Conservation (phyloP, 257 asterid species). For the Apocynum venetum region DNA sequence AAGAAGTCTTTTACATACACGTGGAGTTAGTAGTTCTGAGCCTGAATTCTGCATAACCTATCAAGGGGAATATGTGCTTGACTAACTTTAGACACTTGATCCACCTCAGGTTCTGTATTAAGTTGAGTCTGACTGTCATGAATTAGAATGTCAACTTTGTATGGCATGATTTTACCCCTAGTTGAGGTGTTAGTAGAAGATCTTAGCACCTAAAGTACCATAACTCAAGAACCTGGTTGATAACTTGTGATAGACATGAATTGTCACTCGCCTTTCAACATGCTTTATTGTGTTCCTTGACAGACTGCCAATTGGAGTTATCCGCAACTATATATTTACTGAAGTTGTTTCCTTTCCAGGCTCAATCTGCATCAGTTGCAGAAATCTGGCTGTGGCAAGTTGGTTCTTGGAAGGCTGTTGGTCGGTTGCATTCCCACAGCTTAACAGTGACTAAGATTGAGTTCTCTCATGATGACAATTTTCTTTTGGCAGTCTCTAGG, state of each 20-base stretch:
- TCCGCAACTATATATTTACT: constrained; percentile 1
- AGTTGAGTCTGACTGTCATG: no score
- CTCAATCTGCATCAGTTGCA: constrained; percentile 85
- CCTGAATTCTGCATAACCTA: no score
- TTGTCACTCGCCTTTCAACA: background rate
- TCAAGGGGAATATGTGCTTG: no score
- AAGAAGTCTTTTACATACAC: no score
- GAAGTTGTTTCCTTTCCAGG: constrained; percentile 42
- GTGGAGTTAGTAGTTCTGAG: no score
- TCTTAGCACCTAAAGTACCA: background rate
- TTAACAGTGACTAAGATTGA: constrained; percentile 91
- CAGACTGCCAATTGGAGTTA: background rate
- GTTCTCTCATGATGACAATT: constrained; percentile 69
- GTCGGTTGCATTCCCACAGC: constrained; percentile 81
- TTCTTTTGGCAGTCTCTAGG: constrained; percentile 85
- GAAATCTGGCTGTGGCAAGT: constrained; percentile 98
- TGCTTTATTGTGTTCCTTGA: background rate
- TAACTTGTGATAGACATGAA: background rate
- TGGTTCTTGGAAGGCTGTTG: constrained; percentile 86
- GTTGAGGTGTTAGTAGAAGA: no score
- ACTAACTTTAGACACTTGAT: no score
- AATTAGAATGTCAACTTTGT: no score
- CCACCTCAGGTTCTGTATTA: no score
- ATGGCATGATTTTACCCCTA: no score
- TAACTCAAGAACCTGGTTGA: background rate